Base-by-base conservation (phyloP, 2,329 filamentous ascomycete species). In the Pseudogymnoascus verrucosus region DNA sequence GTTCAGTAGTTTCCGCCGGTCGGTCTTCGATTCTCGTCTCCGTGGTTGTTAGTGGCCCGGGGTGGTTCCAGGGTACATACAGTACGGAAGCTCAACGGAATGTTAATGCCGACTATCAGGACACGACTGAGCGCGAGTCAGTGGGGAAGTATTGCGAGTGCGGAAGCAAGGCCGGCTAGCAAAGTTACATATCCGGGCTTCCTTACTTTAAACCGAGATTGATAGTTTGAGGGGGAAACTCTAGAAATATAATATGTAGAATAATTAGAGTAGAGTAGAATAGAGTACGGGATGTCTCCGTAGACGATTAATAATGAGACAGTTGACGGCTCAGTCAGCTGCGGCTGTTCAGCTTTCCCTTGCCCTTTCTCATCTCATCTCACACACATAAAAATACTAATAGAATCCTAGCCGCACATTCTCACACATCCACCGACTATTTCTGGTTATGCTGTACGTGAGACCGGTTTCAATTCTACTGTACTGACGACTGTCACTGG, bases 101-200 rank as follows among this genome's bases (percentile, higher is more conserved):
- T 2, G 6, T 4, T 28, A 51, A 2, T 28, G 44, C 44, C 44
- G 44, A 51, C 23, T 51, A n/a, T 28, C 44, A 28, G 44, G 23
- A 51, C 6, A 51, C 23, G 26, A 54, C 47, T 16, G 26, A 11
- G 6, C 23, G 26, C 47, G 47, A 54, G 47, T 54, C 47, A 51
- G 47, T 54, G 47, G 47, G 47, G 47, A 54, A 54, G 31, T 51
- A 31, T 54, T 31, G 44, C 16, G 47, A 54, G 47, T 31, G 47
- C 47, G 47, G 47, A 54, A 54, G 47, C 26, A 54, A 31, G 47
- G 47, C 47, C 23, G 47, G 23, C 47, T 10, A 16, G 7, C 3
- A 16, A 54, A 31, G 44, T 51, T 51, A 28, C 44, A 51, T 51
- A 8, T 16, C 44, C 44, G 14, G 23, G 12, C 14, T 51, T 23